Evolutionary conservation across 768 basidiomycete species (phyloP), one percentile per base, ranked within the genome.

Genomic region (Termitomyces sp.): DNA sequence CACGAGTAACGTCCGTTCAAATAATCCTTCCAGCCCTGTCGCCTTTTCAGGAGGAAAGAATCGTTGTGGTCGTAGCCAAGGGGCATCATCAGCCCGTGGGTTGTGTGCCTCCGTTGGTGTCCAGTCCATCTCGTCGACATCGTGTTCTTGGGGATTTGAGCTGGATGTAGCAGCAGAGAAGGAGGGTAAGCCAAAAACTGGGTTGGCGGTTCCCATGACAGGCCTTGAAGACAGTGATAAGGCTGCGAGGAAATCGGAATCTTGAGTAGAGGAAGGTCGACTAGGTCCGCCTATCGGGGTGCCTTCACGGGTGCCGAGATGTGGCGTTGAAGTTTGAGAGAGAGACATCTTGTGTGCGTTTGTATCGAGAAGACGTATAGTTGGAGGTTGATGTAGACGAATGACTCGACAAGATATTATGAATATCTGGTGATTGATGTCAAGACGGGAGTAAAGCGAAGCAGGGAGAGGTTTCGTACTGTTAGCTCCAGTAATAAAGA

Each of bases 1-100:
- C 36, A 74, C 73, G 8, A 87, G 71, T 51, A 76, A 78, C 12
- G 87, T 84, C 60, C 74, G 76, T 56, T 84, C 84, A 60, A 91
- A 86, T 16, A 92, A 70, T 37, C 77, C 75, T 69, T 92, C 89
- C 8, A 92, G 76, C 15, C 89, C 89, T 0, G 89, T 92, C 0
- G 88, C 87, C 59, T 83, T 80, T 67, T 90, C 88, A 0, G 88
- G 89, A 16, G 87, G 81, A 62, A 90, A 92, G 66, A 90, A 92
- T 15, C 80, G 78, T 62, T 90, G 89, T 4, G 86, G 88, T 5
- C 83, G 81, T 51, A 92, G 64, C 83, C 80, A 85, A 26, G 73
- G 69, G 54, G 80, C 77, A 20, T 78, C 71, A 16, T 71, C 64
- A 6, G 60, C 60, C 39, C 54, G 59, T 50, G 62, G 29, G 65